Base-by-base conservation (phyloP, 2,329 filamentous ascomycete species). In the Stagonosporopsis chrysanthemi region DNA sequence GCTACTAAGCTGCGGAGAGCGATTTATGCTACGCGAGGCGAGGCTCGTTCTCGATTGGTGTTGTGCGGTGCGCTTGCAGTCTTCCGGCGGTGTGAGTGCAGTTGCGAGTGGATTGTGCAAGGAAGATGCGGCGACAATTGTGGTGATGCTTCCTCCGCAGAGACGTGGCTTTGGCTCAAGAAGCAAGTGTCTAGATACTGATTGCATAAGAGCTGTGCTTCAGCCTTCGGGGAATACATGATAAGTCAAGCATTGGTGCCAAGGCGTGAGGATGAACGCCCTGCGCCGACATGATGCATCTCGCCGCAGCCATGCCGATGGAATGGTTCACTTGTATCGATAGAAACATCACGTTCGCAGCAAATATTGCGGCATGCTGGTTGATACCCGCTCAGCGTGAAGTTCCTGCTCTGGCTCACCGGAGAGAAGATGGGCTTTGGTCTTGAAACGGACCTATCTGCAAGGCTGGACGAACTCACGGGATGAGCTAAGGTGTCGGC, bases 351-450 rank as follows among this genome's bases (percentile, higher is more conserved):
- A 46, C n/a, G 19, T 26, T 56, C 24, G 26, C 26, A 49, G 40
- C 15, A 26, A 6, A 7, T 23, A 28, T 28, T 5, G 26, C 35
- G 15, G 17, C 12, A 33, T n/a, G 17, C 1, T 29, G 23, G n/a
- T 41, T 14, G 5, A 41, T 15, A 35, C 41, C 35, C n/a, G 35
- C 35, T 12, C 11, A 7, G 17, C 7, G 24, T n/a, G 40, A 35
- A 44, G 35, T 35, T 40, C 12, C 15, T 56, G 19, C 12, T 41
- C 3, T 26, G 39, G 14, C 31, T 56, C 46, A 56, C 53, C 53
- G 41, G 53, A 56, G 33, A 26, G 3, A 15, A 38, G 35, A 19
- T 14, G 41, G 33, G 29, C 26, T 33, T 15, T 45, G 31, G 19
- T 36, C n/a, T 38, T 14, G 12, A 4, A 28, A 31, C 11, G 29